Evolutionary conservation across 352 stramenopile species (phyloP).

Genomic region (Pythium sukuiense): DNA sequence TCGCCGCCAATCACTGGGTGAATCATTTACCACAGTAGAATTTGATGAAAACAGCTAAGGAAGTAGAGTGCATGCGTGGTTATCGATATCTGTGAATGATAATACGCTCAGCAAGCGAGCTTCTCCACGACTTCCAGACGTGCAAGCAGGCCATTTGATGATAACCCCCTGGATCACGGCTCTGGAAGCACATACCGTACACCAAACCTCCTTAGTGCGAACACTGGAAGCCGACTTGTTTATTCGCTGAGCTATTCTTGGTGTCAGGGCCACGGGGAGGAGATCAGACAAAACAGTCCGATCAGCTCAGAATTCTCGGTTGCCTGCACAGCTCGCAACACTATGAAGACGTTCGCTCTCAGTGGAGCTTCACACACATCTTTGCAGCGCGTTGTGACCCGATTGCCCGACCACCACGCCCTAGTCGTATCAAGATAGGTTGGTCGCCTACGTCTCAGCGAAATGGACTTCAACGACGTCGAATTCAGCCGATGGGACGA

Average conservation of each 20-base stretch:
- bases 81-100: no score
- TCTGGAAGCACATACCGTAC: no score
- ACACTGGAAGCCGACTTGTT: no score
- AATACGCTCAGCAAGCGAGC: no score
- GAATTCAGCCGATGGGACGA: slow-evolving; percentile 1
- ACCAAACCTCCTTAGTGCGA: no score
- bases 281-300: background rate
- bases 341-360: background rate
- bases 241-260: background rate
- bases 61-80: no score
- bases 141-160: no score
- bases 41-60: background rate
- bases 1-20: background rate
- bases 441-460: no score
- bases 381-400: background rate
- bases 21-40: background rate
- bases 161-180: no score
- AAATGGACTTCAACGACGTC: background rate
- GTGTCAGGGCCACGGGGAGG: background rate
- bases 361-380: background rate
- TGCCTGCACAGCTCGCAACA: background rate
- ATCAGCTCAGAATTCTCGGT: background rate
- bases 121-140: no score
- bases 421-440: background rate
- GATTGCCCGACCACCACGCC: background rate